Evolutionary conservation across 176 grass and related monocot species (phyloP).

Genomic region (Hyparrhenia diplandra): DNA sequence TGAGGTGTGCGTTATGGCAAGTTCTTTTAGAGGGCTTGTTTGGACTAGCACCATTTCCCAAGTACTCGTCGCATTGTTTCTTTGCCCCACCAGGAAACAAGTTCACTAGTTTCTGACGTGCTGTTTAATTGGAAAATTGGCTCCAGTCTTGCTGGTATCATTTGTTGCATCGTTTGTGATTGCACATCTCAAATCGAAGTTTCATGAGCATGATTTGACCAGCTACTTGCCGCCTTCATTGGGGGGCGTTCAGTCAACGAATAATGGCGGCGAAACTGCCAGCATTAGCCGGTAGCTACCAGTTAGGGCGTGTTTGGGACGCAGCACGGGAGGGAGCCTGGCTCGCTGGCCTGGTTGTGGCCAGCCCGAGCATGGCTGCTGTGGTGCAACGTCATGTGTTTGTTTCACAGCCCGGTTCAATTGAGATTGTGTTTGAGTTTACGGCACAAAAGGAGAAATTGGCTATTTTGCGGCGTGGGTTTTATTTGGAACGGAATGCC

Average conservation of each 20-base stretch:
- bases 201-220: background rate
- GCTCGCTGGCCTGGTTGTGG: no score
- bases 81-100: background rate
- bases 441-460: no score
- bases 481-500: no score
- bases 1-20: conserved; percentile 5
- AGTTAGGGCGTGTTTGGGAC: no score
- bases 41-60: background rate
- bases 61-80: background rate
- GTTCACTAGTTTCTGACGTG: background rate
- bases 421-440: no score
- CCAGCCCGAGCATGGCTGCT: no score
- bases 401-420: no score
- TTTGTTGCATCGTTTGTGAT: background rate
- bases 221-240: background rate
- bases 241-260: background rate
- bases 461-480: no score
- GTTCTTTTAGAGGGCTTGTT: background rate
- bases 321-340: no score
- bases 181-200: background rate
- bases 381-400: no score
- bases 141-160: background rate
- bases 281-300: no score
- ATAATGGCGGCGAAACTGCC: background rate
- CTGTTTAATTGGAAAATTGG: background rate